A percentile compares a stretch with the other conserved stretches of the same genome.
These are phyloP conservation scores for Sugiyamaella castrensis DNA, from an alignment of 1,139 yeast species.

Conservation along the genomic window DNA sequence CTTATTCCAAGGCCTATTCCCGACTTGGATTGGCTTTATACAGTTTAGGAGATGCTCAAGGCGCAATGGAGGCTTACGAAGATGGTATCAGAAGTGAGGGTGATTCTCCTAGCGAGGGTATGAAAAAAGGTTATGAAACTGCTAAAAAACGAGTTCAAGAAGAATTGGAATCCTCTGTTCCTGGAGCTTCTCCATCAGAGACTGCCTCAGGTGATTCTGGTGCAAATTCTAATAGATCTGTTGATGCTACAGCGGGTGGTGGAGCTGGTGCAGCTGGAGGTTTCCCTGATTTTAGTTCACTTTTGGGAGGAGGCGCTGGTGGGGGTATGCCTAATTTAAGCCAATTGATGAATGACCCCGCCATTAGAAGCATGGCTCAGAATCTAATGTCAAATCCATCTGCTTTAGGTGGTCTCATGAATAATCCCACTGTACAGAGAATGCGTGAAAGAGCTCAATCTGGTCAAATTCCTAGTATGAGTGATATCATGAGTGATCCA, in stretches of 20 bases:
- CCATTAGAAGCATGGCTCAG: slow-evolving; percentile 80
- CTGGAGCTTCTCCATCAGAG: slow-evolving; percentile 31
- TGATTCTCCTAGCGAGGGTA: slow-evolving; percentile 76
- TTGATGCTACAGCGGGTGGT: slow-evolving; percentile 37
- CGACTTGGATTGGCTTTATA: slow-evolving; percentile 91
- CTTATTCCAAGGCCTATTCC: slow-evolving; percentile 88
- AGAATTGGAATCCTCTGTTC: slow-evolving; percentile 49
- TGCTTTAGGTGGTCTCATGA: slow-evolving; percentile 73
- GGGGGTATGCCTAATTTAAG: slow-evolving; percentile 75
- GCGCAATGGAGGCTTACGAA: slow-evolving; percentile 86
- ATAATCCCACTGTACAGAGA: slow-evolving; percentile 52
- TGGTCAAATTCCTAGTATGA: slow-evolving; percentile 53
- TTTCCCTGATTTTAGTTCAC: slow-evolving; percentile 14
- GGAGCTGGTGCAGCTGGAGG: slow-evolving; percentile 31
- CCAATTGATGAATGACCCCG: slow-evolving; percentile 82
- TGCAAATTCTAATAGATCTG: slow-evolving; percentile 25
- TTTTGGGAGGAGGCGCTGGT: slow-evolving; percentile 39
- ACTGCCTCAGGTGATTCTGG: slow-evolving; percentile 22
- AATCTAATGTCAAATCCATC: slow-evolving; percentile 87
- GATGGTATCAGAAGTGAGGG: slow-evolving; percentile 88
- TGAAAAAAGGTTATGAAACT: slow-evolving; percentile 91
- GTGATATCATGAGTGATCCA: slow-evolving; percentile 77
- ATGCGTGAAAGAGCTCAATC: slow-evolving; percentile 25
- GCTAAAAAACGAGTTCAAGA: slow-evolving; percentile 84
- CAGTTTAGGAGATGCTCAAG: slow-evolving; percentile 85